phyloP scores from a whole-genome alignment of 2,329 filamentous ascomycete species.

The Colletotrichum truncatum region DNA sequence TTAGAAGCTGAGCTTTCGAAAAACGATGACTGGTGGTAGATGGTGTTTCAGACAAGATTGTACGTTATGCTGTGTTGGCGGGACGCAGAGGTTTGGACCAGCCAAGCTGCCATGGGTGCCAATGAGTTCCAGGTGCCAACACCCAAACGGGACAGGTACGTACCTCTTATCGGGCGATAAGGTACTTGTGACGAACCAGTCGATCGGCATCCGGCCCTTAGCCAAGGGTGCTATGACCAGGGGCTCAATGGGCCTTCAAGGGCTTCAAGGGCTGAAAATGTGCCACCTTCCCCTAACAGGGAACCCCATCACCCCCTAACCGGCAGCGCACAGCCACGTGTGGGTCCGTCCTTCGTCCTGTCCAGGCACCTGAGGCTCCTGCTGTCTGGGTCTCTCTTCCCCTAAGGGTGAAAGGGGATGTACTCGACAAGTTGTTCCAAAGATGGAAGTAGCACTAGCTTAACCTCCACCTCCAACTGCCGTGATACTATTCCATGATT shows the following conservation, averaged over 20 bases:
- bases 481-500: slow-evolving; percentile 1
- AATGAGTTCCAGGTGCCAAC: background rate
- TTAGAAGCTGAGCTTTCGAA: slow-evolving; percentile 8
- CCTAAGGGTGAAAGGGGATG: slow-evolving; percentile 15
- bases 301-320: background rate
- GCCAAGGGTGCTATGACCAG: slow-evolving; percentile 13
- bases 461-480: slow-evolving; percentile 4
- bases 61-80: slow-evolving; percentile 26
- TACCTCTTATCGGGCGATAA: slow-evolving; percentile 21
- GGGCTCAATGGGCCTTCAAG: background rate
- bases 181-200: slow-evolving; percentile 1
- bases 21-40: slow-evolving; percentile 19
- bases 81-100: background rate
- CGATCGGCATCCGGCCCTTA: slow-evolving; percentile 13
- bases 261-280: too few relatives aligned
- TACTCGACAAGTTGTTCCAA: background rate
- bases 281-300: background rate
- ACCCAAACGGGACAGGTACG: slow-evolving; percentile 5
- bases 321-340: slow-evolving; percentile 23
- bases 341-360: slow-evolving; percentile 13
- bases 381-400: too few relatives aligned
- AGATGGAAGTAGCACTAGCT: background rate
- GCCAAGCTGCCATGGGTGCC: background rate
- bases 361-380: slow-evolving; percentile 18
- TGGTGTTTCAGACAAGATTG: slow-evolving; percentile 31